Evolutionary conservation across 768 basidiomycete species (phyloP).

Genomic region (Suillus plorans): DNA sequence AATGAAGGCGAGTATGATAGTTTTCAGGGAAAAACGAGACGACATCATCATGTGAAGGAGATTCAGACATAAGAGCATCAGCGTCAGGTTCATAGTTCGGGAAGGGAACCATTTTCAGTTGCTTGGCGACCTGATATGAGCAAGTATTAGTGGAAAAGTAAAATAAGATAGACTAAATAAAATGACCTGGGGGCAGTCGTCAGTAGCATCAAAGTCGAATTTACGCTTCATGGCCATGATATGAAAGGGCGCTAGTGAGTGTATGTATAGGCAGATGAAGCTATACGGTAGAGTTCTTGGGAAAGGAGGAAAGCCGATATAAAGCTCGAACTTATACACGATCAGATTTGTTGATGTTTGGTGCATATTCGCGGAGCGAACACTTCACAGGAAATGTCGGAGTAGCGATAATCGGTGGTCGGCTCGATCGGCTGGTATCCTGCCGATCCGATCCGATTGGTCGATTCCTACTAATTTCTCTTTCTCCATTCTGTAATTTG

Average conservation of each 20-base stretch:
- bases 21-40: slow-evolving; percentile 55
- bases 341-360: slow-evolving; percentile 28
- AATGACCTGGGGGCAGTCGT: slow-evolving; percentile 48
- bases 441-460: slow-evolving; percentile 31
- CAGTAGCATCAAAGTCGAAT: slow-evolving; percentile 57
- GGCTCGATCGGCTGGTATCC: slow-evolving; percentile 9
- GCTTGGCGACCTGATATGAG: slow-evolving; percentile 53
- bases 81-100: slow-evolving; percentile 61
- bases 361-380: slow-evolving; percentile 22
- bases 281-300: slow-evolving; percentile 19
- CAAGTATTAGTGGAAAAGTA: slow-evolving; percentile 20
- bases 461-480: neutral
- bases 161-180: slow-evolving; percentile 16
- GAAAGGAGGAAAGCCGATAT: slow-evolving; percentile 21
- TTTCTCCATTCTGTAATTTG: slow-evolving; percentile 7
- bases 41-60: slow-evolving; percentile 54
- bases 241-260: slow-evolving; percentile 6
- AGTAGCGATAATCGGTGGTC: slow-evolving; percentile 19
- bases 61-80: slow-evolving; percentile 71
- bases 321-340: slow-evolving; percentile 33
- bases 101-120: slow-evolving; percentile 74
- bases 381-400: slow-evolving; percentile 10
- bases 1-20: slow-evolving; percentile 62
- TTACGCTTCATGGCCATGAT: slow-evolving; percentile 78
- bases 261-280: slow-evolving; percentile 10